These are phyloP conservation scores for Dillenia turbinata DNA, from an alignment of 164 flowering plant species.

Conservation along the genomic window DNA sequence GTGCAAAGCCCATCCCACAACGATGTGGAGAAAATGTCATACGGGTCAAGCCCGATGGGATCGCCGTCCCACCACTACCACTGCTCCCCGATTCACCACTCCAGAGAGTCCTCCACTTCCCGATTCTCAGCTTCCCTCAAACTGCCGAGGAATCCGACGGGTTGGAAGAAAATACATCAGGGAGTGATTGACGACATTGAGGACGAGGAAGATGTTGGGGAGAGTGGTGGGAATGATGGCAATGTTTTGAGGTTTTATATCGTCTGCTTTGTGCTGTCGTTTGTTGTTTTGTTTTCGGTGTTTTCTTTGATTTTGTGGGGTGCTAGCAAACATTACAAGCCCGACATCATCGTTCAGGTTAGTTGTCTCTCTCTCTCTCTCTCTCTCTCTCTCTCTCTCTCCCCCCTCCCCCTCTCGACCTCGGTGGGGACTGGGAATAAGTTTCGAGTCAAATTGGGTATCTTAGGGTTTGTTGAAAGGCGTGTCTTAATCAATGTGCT, in stretches of 20 bases:
- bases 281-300: conserved; percentile 43
- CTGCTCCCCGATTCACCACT: conserved; percentile 82
- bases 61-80: conserved; percentile 72
- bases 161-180: conserved; percentile 40
- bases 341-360: conserved; percentile 65
- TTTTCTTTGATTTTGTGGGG: conserved; percentile 89
- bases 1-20: conserved; percentile 94
- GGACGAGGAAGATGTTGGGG: conserved; percentile 14
- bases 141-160: conserved; percentile 20
- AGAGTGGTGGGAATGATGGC: neutral
- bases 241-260: conserved; percentile 30
- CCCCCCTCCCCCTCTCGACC: neutral
- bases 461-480: too few relatives aligned
- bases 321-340: conserved; percentile 55
- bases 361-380: conserved; percentile 2
- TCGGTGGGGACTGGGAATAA: conserved; percentile 2
- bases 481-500: too few relatives aligned
- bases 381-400: neutral
- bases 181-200: conserved; percentile 31
- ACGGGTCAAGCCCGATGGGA: conserved; percentile 61
- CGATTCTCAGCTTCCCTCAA: conserved; percentile 77
- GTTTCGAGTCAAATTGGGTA: neutral
- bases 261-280: conserved; percentile 42
- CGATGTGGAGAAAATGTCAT: conserved; percentile 84
- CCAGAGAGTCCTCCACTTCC: conserved; percentile 87